Percentiles rank a stretch among this genome's conserved stretches.
These are phyloP conservation scores for Vitis vinifera DNA, from an alignment of 164 flowering plant genomes.

Conservation along the genomic window DNA sequence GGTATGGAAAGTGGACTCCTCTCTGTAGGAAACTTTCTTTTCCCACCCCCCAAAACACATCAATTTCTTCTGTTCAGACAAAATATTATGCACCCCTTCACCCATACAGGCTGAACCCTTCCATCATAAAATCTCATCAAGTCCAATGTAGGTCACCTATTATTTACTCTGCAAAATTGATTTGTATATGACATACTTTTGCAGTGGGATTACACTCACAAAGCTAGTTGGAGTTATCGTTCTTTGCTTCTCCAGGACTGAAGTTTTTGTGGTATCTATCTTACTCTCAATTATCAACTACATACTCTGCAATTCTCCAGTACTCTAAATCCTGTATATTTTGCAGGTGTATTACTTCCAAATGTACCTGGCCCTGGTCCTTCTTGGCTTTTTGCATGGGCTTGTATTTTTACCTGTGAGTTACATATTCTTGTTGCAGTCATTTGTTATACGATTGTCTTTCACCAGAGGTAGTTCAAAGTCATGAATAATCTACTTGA, in stretches of 20 bases:
- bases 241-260: slow-evolving; percentile 79
- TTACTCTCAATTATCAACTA: neutral
- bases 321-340: neutral
- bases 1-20: too few relatives aligned
- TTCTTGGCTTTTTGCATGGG: slow-evolving; percentile 61
- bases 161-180: neutral
- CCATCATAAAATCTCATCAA: too few relatives aligned
- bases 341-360: slow-evolving; percentile 55
- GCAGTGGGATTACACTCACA: slow-evolving; percentile 97
- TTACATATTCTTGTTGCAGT: slow-evolving; percentile 1
- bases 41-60: too few relatives aligned
- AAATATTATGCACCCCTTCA: too few relatives aligned
- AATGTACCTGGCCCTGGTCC: slow-evolving; percentile 61
- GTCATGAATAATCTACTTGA: too few relatives aligned
- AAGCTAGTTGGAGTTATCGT: slow-evolving; percentile 96
- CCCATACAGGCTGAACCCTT: too few relatives aligned
- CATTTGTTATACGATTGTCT: neutral
- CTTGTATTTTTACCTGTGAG: slow-evolving; percentile 64
- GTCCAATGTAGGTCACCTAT: neutral
- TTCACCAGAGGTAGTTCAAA: neutral
- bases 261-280: slow-evolving; percentile 84
- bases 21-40: too few relatives aligned
- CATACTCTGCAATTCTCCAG: neutral
- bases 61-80: too few relatives aligned
- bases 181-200: slow-evolving; percentile 7